Conservation (phyloP, 2,329 filamentous ascomycete species). For the Coniella lustricola region DNA sequence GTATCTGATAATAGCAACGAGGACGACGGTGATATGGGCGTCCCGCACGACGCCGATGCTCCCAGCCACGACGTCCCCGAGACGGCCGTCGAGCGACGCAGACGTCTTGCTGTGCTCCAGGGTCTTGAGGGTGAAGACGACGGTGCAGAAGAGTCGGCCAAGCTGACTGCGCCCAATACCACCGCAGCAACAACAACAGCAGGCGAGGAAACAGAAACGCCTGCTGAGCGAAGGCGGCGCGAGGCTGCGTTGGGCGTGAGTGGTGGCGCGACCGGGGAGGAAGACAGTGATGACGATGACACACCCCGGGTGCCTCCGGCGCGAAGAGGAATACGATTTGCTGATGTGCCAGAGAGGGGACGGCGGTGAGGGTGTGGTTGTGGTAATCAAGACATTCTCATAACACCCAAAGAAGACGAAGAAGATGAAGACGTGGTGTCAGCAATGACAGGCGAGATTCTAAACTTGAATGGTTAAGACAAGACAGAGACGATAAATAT, state of each 20-base stretch:
- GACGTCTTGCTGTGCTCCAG: slow-evolving; percentile 51
- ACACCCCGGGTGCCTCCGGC: slow-evolving; percentile 44
- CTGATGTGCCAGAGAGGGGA: slow-evolving; percentile 34
- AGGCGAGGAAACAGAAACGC: slow-evolving; percentile 61
- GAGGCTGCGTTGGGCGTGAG: slow-evolving; percentile 64
- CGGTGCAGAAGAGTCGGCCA: too few species aligned
- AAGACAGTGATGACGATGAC: slow-evolving; percentile 52
- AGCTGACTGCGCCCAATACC: too few species aligned
- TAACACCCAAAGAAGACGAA: too few species aligned
- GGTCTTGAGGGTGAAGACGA: slow-evolving; percentile 36
- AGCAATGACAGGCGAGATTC: too few species aligned
- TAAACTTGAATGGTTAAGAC: too few species aligned
- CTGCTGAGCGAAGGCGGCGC: slow-evolving; percentile 65
- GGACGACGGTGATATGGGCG: slow-evolving; percentile 11
- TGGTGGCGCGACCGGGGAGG: slow-evolving; percentile 26
- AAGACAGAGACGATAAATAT: too few species aligned
- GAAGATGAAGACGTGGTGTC: too few species aligned
- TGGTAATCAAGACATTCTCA: too few species aligned
- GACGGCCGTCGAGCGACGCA: slow-evolving; percentile 62
- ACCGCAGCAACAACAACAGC: too few species aligned
- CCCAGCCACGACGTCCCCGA: slow-evolving; percentile 43
- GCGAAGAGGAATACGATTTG: slow-evolving; percentile 55
- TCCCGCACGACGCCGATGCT: slow-evolving; percentile 5
- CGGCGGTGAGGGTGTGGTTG: slow-evolving; percentile 10
- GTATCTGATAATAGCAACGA: slow-evolving; percentile 5